These are phyloP conservation scores for Kwoniella dendrophila DNA, from an alignment of 768 basidiomycete genomes.

Conservation along the genomic window DNA sequence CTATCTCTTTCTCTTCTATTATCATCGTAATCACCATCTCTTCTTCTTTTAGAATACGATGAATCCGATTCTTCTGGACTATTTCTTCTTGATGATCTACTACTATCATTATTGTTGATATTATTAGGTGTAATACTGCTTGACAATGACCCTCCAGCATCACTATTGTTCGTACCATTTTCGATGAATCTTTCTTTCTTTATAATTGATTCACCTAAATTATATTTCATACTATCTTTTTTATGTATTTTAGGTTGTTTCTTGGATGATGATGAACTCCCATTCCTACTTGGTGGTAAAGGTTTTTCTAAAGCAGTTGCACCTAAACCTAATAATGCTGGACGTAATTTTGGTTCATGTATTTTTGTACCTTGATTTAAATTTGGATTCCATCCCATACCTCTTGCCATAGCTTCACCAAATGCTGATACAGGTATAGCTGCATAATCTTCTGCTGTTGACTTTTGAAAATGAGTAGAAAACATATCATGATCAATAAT, in stretches of 20 bases:
- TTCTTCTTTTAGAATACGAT: constrained; percentile 21
- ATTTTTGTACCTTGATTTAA: constrained; percentile 70
- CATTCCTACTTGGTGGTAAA: constrained; percentile 60
- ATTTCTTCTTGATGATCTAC: not conserved
- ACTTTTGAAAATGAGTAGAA: constrained; percentile 46
- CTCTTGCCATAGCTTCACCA: constrained; percentile 85
- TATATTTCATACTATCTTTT: constrained; percentile 61
- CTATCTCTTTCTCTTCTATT: constrained; percentile 10
- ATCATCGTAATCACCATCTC: constrained; percentile 4
- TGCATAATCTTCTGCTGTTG: constrained; percentile 81
- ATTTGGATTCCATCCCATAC: constrained; percentile 86
- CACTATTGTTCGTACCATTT: constrained; percentile 14
- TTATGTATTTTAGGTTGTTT: constrained; percentile 61
- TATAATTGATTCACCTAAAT: constrained; percentile 66
- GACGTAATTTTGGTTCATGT: constrained; percentile 78
- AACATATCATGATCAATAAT: constrained; percentile 1
- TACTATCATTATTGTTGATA: too few relatives aligned
- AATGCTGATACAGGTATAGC: constrained; percentile 91
- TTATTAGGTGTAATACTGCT: too few relatives aligned
- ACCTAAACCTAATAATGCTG: constrained; percentile 86
- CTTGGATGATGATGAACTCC: constrained; percentile 36
- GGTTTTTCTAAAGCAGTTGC: constrained; percentile 81
- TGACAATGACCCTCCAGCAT: too few relatives aligned
- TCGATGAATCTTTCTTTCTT: constrained; percentile 65
- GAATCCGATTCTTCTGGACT: constrained; percentile 26